Conservation (phyloP, 2,329 filamentous ascomycete genomes). For the Aspergillus fumigatus region DNA sequence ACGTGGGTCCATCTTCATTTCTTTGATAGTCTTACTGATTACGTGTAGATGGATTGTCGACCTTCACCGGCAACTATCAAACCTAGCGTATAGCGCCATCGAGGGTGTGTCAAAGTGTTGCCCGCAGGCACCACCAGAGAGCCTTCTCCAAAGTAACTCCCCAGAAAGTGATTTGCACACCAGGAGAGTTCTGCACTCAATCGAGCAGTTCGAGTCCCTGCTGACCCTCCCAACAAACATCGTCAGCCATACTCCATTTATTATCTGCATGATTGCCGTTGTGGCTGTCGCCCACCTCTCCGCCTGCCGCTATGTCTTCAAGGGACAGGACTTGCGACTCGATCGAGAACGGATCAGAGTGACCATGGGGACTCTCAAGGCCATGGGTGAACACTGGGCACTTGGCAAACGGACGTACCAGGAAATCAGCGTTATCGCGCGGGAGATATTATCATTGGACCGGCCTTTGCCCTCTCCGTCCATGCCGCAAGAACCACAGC, state of each 20-base stretch:
- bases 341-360: constrained; percentile 38
- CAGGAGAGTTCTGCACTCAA: constrained; percentile 30
- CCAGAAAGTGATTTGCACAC: constrained; percentile 34
- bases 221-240: constrained; percentile 32
- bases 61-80: constrained; percentile 37
- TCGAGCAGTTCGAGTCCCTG: constrained; percentile 35
- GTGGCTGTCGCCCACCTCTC: constrained; percentile 57
- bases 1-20: constrained; percentile 34
- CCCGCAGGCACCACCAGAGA: constrained; percentile 12
- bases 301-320: constrained; percentile 35
- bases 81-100: constrained; percentile 34
- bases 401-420: constrained; percentile 30
- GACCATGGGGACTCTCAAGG: constrained; percentile 36
- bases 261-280: constrained; percentile 40
- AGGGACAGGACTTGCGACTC: constrained; percentile 25
- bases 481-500: background rate
- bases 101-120: constrained; percentile 37
- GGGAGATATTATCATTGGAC: constrained; percentile 22
- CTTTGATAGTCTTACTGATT: background rate
- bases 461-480: background rate
- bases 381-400: constrained; percentile 33
- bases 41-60: constrained; percentile 30
- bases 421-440: constrained; percentile 38
- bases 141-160: constrained; percentile 5
- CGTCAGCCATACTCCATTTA: constrained; percentile 36